Percentiles rank a stretch among this genome's conserved stretches.
Evolutionary conservation across 257 asterid genomes (phyloP).

Genomic region (Oldenlandia corymbosa): DNA sequence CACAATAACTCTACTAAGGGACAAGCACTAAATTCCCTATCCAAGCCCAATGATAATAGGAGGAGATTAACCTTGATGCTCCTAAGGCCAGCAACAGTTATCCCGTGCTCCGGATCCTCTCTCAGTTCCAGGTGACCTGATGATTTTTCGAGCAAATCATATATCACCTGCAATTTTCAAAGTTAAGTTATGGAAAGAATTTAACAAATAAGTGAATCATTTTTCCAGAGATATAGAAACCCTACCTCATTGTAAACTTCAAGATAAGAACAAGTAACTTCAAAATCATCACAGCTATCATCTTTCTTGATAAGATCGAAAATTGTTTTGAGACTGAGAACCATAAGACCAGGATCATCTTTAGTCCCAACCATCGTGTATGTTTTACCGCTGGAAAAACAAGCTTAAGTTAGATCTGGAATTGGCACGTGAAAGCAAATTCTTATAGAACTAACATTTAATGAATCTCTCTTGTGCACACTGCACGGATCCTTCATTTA

Average conservation of each 20-base stretch:
- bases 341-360: slow-evolving; percentile 97
- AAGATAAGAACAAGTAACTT: slow-evolving; percentile 86
- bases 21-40: no score
- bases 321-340: slow-evolving; percentile 82
- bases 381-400: slow-evolving; percentile 74
- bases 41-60: not conserved
- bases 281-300: slow-evolving; percentile 57
- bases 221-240: slow-evolving; percentile 13
- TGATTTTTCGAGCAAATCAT: slow-evolving; percentile 87
- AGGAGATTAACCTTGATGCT: slow-evolving; percentile 57
- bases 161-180: slow-evolving; percentile 63
- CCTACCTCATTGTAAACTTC: slow-evolving; percentile 96
- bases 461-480: not conserved
- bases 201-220: not conserved
- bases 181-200: slow-evolving; percentile 16
- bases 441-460: not conserved
- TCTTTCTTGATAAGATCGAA: slow-evolving; percentile 72
- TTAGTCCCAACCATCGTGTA: slow-evolving; percentile 91
- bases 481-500: not conserved
- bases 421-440: not conserved
- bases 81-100: slow-evolving; percentile 85
- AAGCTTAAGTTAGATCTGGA: slow-evolving; percentile 7
- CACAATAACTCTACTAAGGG: no score
- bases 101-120: slow-evolving; percentile 94
- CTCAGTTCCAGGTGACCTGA: slow-evolving; percentile 91